phyloP scores from a whole-genome alignment of 331 rosid genomes.

The Arachis monticola region DNA sequence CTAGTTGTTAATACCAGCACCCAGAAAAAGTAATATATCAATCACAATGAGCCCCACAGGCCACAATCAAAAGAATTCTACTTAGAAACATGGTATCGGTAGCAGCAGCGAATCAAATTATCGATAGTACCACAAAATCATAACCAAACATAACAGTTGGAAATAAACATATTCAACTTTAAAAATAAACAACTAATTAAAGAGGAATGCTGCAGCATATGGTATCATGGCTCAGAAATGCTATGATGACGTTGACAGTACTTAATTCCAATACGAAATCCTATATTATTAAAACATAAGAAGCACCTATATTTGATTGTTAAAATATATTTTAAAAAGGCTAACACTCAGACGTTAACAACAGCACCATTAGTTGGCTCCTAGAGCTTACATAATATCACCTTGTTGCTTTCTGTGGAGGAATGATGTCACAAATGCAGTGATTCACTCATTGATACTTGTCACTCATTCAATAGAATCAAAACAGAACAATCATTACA shows the following conservation, averaged over 20 bases:
- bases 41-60: slow-evolving; percentile 19
- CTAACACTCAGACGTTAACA: slow-evolving; percentile 9
- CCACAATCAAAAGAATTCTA: slow-evolving; percentile 21
- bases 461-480: not conserved
- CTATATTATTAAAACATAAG: not conserved
- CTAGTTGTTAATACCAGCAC: slow-evolving; percentile 5
- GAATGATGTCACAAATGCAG: slow-evolving; percentile 11
- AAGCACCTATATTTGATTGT: slow-evolving; percentile 14
- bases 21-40: slow-evolving; percentile 6
- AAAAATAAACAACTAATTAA: not conserved
- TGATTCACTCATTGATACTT: slow-evolving; percentile 9
- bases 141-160: slow-evolving; percentile 30
- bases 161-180: not conserved
- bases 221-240: slow-evolving; percentile 23
- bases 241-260: not conserved
- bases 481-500: slow-evolving; percentile 6
- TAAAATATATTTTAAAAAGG: not conserved
- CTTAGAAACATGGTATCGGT: slow-evolving; percentile 4
- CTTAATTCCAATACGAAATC: slow-evolving; percentile 19
- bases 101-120: slow-evolving; percentile 22
- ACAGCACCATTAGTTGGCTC: slow-evolving; percentile 1
- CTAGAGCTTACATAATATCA: slow-evolving; percentile 22
- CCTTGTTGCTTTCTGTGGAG: not conserved
- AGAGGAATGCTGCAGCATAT: not conserved
- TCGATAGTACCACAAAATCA: slow-evolving; percentile 17